These are phyloP conservation scores for Suhomyces terraborum DNA, from an alignment of 1,139 yeast genomes.

Conservation along the genomic window DNA sequence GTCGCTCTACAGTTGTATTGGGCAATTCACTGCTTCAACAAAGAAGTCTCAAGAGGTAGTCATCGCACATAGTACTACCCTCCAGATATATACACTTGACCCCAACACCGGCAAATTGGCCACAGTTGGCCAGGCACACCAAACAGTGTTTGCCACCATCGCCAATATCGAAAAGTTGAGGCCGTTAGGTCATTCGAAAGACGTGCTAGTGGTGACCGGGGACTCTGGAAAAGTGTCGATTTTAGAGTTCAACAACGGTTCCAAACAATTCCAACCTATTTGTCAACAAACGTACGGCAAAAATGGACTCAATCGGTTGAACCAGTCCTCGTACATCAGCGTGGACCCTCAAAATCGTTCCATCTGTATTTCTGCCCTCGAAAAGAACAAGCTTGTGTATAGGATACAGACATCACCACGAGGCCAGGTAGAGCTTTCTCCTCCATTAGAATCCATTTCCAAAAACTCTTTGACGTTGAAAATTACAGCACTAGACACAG, in stretches of 20 bases:
- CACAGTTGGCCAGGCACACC: slow-evolving; percentile 23
- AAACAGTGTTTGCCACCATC: slow-evolving; percentile 54
- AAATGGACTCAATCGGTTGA: slow-evolving; percentile 70
- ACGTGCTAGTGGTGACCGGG: slow-evolving; percentile 66
- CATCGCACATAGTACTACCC: slow-evolving; percentile 53
- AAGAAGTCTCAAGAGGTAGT: slow-evolving; percentile 66
- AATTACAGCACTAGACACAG: slow-evolving; percentile 67
- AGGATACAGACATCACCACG: slow-evolving; percentile 42
- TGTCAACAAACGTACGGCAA: slow-evolving; percentile 72
- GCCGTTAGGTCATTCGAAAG: slow-evolving; percentile 54
- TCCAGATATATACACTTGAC: slow-evolving; percentile 57
- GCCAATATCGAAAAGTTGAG: slow-evolving; percentile 55
- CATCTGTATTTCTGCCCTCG: slow-evolving; percentile 68
- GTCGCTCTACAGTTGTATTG: slow-evolving; percentile 57
- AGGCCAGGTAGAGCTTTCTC: slow-evolving; percentile 52
- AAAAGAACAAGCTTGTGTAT: slow-evolving; percentile 69
- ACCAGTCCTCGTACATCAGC: slow-evolving; percentile 78
- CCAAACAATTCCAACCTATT: slow-evolving; percentile 47
- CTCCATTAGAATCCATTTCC: slow-evolving; percentile 73
- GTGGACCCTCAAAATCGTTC: slow-evolving; percentile 78
- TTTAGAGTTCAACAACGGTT: slow-evolving; percentile 46
- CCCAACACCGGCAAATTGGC: slow-evolving; percentile 57
- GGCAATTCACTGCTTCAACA: slow-evolving; percentile 59
- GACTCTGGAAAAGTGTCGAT: slow-evolving; percentile 79
- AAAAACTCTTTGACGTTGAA: slow-evolving; percentile 56